Conservation (phyloP, 139 green algal genomes). For the Limnomonas spitsbergensis region DNA sequence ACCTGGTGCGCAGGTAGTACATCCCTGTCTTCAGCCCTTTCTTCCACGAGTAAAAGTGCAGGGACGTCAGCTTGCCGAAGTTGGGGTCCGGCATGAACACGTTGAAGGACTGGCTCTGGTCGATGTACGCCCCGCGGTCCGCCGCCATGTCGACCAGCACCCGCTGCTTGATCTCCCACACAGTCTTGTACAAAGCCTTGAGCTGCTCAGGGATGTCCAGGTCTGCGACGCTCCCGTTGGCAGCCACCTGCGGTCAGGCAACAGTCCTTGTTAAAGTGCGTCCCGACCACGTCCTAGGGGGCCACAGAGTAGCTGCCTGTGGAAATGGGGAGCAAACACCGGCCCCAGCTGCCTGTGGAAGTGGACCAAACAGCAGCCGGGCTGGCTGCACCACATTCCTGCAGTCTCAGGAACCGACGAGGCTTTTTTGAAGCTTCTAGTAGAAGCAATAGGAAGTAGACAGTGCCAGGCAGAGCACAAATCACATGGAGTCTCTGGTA, state of each 20-base stretch:
- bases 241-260: constrained; percentile 51
- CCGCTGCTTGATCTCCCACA: constrained; percentile 99
- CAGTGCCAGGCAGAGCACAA: too few relatives aligned
- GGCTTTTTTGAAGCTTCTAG: too few relatives aligned
- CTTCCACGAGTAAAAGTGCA: constrained; percentile 98
- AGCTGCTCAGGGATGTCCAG: constrained; percentile 85
- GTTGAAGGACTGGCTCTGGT: constrained; percentile 94
- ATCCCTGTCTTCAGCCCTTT: constrained; percentile 95
- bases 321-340: too few relatives aligned
- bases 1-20: constrained; percentile 96
- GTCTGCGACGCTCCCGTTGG: constrained; percentile 57
- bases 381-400: too few relatives aligned
- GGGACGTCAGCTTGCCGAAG: constrained; percentile 97
- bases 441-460: too few relatives aligned
- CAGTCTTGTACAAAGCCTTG: constrained; percentile 97
- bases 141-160: constrained; percentile 97
- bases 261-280: too few relatives aligned
- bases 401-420: too few relatives aligned
- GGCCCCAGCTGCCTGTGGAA: too few relatives aligned
- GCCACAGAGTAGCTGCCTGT: too few relatives aligned
- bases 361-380: too few relatives aligned
- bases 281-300: too few relatives aligned
- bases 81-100: constrained; percentile 98
- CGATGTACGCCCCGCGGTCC: constrained; percentile 97
- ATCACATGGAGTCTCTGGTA: too few relatives aligned